Conservation (phyloP, 345 rosid genomes). For the Gossypium rotundifolium region DNA sequence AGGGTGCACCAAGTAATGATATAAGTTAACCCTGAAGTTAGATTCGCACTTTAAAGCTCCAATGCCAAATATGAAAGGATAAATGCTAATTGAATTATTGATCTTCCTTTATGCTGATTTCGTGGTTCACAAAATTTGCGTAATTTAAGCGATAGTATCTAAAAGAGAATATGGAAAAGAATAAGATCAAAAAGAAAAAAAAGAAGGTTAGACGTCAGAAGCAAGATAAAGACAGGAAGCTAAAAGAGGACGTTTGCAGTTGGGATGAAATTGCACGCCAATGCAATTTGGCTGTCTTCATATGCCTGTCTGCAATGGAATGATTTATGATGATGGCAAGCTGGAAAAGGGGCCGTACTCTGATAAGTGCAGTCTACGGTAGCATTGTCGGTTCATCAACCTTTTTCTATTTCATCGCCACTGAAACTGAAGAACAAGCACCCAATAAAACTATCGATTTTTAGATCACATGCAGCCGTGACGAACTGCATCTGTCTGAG, state of each 20-base stretch:
- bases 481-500: not conserved
- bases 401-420: too few relatives aligned
- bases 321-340: not conserved
- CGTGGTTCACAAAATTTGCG: conserved; percentile 3
- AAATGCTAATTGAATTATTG: not conserved
- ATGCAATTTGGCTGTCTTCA: not conserved
- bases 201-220: not conserved
- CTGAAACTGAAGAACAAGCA: too few relatives aligned
- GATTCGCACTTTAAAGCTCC: too few relatives aligned
- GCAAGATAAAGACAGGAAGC: not conserved
- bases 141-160: not conserved
- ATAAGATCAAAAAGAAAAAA: too few relatives aligned
- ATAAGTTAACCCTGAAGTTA: too few relatives aligned
- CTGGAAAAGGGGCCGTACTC: not conserved
- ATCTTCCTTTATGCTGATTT: not conserved
- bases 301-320: not conserved
- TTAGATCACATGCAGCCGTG: too few relatives aligned
- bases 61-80: not conserved
- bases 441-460: too few relatives aligned
- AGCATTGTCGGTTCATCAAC: not conserved
- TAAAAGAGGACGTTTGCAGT: not conserved
- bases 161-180: not conserved
- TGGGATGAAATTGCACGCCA: not conserved
- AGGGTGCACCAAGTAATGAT: too few relatives aligned
- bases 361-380: not conserved